Evolutionary conservation across 495 filamentous ascomycete species (phyloP).

Genomic region (Apiosordaria backusii): DNA sequence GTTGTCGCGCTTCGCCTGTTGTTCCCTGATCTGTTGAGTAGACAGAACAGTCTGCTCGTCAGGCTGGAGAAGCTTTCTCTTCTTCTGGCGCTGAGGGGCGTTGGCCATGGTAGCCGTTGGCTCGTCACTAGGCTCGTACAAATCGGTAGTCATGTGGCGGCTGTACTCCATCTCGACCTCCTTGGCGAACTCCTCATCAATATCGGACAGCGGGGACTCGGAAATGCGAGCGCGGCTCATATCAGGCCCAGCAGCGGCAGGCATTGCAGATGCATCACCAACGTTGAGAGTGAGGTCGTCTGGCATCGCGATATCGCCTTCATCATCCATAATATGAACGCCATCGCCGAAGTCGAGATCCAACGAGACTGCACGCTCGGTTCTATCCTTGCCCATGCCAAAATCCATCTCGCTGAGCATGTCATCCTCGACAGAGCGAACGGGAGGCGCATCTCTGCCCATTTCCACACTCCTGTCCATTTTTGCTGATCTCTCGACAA

Average conservation of each 20-base stretch:
- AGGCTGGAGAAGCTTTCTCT: constrained; percentile 66
- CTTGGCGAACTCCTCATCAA: constrained; percentile 54
- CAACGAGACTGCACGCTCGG: constrained; percentile 41
- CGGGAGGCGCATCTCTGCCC: constrained; percentile 71
- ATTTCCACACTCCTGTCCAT: constrained; percentile 72
- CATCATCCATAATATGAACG: constrained; percentile 54
- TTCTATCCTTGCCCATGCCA: constrained; percentile 45
- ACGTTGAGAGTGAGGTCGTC: constrained; percentile 55
- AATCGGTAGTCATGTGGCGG: constrained; percentile 49
- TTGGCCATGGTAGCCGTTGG: constrained; percentile 38
- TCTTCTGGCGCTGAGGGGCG: constrained; percentile 67
- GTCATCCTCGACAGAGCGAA: constrained; percentile 65
- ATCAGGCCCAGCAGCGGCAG: constrained; percentile 37
- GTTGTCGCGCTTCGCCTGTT: constrained; percentile 72
- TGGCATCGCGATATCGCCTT: constrained; percentile 59
- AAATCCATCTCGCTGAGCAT: constrained; percentile 63
- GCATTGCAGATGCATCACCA: constrained; percentile 47
- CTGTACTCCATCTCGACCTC: constrained; percentile 53
- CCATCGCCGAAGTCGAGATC: constrained; percentile 49
- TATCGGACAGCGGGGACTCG: constrained; percentile 66
- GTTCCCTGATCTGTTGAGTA: constrained; percentile 62
- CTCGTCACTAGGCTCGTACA: constrained; percentile 57
- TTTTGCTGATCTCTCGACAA: constrained; percentile 44
- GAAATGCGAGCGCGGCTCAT: constrained; percentile 57
- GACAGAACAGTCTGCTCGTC: constrained; percentile 62